These are phyloP conservation scores for Pterocarpus santalinus DNA, from an alignment of 306 rosid genomes.

Conservation along the genomic window DNA sequence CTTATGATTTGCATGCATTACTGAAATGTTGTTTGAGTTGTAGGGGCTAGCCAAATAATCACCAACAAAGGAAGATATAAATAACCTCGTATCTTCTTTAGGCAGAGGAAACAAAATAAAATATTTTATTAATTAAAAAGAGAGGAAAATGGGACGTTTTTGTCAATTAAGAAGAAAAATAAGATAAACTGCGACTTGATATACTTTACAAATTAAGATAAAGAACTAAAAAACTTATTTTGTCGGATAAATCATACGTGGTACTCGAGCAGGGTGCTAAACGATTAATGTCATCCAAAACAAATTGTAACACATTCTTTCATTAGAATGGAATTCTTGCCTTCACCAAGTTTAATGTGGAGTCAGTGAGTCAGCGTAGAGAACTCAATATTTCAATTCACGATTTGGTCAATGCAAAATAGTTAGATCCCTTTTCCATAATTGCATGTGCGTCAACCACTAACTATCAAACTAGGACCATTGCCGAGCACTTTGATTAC, in stretches of 20 bases:
- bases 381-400: not conserved
- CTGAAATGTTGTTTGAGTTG: conserved; percentile 27
- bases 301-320: too few relatives aligned
- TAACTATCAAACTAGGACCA: not conserved
- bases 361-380: not conserved
- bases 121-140: not conserved
- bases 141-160: not conserved
- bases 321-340: too few relatives aligned
- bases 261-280: not conserved
- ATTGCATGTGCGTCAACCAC: not conserved
- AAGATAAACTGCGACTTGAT: not conserved
- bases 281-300: too few relatives aligned
- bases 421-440: not conserved
- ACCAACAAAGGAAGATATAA: not conserved
- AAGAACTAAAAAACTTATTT: too few relatives aligned
- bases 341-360: conserved; percentile 24
- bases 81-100: not conserved
- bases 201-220: too few relatives aligned
- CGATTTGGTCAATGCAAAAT: not conserved
- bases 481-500: too few relatives aligned
- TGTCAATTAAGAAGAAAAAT: not conserved
- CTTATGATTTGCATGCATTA: not conserved
- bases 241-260: not conserved
- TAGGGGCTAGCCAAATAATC: not conserved
- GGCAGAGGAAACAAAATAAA: not conserved